Base-by-base conservation (phyloP, 257 asterid genomes). In the Solanum peruvianum region DNA sequence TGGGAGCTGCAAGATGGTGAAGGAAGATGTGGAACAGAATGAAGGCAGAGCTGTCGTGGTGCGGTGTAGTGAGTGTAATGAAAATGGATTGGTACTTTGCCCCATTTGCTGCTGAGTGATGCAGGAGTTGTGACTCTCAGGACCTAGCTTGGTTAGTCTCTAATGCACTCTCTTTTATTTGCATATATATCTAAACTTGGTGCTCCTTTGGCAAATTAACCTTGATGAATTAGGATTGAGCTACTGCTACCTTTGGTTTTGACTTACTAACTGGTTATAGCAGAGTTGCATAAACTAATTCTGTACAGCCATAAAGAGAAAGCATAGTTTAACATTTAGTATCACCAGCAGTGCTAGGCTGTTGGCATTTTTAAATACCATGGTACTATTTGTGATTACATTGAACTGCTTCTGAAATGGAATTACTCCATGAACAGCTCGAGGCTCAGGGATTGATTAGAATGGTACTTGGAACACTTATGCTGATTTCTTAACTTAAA, bases 71-170 rank as follows among this genome's bases (percentile, higher is more conserved):
- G 87, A 92, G 37, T 96, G 98, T 88, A 95, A 94, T 89, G 97
- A 95, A 91, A 95, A 95, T 88, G 98, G 98, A 2, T 92, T 95
- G 93, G 92, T 94, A 87, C 90, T 88, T 81, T 95, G 98, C 89
- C 95, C 98, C 67, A 87, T 93, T 35, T 95, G 98, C 86, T 89
- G 87, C 90, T 95, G 93, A 89, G 58, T 87, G 25, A 83, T 72
- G 80, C 56, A 70, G 45, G 14, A 47, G 9, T 37, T 25, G 67
- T 6, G 44, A 66, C 83, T 25, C 47, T 16, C 29, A 66, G 82
- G 69, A 85, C 64, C 87, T 69, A 67, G 52, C 84, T 72, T 18
- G 84, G 87, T 47, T 29, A 86, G 72, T 86, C 82, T 86, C 35
- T 13, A 72, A 29, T 58, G 45, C 66, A 42, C 35, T 29, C 58